phyloP scores from a whole-genome alignment of 140 eudicot species.

The Ambrosia hybrid region DNA sequence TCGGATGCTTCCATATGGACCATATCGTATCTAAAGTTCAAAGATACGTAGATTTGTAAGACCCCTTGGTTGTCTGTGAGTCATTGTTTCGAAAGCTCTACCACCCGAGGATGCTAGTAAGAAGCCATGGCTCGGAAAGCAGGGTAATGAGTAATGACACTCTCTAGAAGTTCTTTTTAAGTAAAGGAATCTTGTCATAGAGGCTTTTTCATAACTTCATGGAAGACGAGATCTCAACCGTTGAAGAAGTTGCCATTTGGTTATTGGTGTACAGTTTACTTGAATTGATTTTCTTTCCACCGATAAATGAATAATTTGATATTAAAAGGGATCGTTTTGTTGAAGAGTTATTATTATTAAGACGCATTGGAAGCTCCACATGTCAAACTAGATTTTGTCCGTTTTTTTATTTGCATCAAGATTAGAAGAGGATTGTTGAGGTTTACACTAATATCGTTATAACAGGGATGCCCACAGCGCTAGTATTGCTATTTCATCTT shows the following conservation, averaged over 20 bases:
- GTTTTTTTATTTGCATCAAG: no score
- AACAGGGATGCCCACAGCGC: no score
- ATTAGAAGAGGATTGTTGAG: no score
- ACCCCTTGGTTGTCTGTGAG: not conserved
- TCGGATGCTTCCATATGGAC: not conserved
- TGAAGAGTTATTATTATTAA: not conserved
- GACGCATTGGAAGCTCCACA: no score
- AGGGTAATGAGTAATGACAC: not conserved
- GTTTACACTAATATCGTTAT: no score
- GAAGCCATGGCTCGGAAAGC: not conserved
- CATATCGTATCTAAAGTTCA: not conserved
- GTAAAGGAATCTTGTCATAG: not conserved
- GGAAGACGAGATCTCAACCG: not conserved
- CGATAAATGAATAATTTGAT: not conserved
- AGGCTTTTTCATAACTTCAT: not conserved
- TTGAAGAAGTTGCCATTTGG: slow-evolving; percentile 1
- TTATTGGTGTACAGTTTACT: not conserved
- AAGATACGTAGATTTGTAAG: not conserved
- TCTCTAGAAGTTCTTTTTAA: not conserved
- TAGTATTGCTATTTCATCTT: no score
- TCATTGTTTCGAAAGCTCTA: not conserved
- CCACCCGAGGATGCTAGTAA: not conserved
- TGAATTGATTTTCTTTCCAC: not conserved
- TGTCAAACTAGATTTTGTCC: no score
- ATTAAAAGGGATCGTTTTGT: not conserved